Evolutionary conservation across 495 filamentous ascomycete species (phyloP), one percentile per base, ranked within the genome.

Genomic region (Darksidea phi): DNA sequence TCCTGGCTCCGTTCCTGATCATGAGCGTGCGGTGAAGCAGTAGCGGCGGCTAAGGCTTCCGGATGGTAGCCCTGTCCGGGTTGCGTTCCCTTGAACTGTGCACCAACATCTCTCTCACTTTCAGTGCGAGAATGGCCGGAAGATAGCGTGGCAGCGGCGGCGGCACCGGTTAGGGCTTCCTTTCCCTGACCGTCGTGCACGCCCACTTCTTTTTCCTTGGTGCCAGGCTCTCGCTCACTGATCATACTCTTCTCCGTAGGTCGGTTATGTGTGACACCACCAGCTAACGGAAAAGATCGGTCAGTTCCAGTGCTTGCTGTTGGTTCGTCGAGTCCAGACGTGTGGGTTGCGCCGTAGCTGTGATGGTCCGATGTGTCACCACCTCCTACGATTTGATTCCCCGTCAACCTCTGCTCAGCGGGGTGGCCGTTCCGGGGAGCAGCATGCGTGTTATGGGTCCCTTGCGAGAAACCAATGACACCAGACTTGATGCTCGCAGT

Each of bases 401-500:
- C 26, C n/a, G 28, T 37, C 48, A 25, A 37, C 49, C 15, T 37
- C 49, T 25, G 49, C 10, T 32, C 4, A 32, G 28, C 10, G 10
- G 28, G 28, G 10, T 10, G 49, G 12, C 10, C 28, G 32, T 63
- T 36, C 6, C 36, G 36, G 36, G 48, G 10, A 5, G 59, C 54
- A 34, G 53, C 61, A 47, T 64, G 53, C n/a, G 18, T 46, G 12
- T 59, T 25, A 13, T 34, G 8, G 11, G 24, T 23, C 6, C 56
- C 55, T 28, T 57, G 55, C 6, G 57, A 49, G n/a, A 66, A 64
- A 28, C 73, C 73, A 25, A 64, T 37, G 10, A 70, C 57, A 32
- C 73, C 71, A 38, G 71, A 73, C 57, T 71, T 72, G 56, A 75
- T 67, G 53, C 68, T 70, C 24, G 66, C 57, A 1, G 46, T 60